Base-by-base conservation (phyloP, 140 eudicot genomes). In the Erigeron philadelphicus region DNA sequence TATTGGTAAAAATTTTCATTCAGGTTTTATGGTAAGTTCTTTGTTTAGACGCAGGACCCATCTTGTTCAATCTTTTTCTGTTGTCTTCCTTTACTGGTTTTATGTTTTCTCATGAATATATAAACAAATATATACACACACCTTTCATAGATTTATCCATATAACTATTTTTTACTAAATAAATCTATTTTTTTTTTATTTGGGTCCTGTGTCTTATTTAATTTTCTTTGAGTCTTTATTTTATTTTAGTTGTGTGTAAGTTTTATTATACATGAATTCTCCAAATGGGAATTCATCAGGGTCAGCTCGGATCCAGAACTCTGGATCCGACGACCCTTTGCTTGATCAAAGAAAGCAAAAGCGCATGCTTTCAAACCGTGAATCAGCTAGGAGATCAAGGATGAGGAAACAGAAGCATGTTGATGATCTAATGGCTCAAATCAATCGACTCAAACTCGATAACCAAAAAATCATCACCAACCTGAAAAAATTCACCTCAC, bases 41-140 rank as follows among this genome's bases (percentile, higher is more conserved):
- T 81, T 86, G 16, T 76, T 81, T 69, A 68, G 89, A 71, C 86
- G 95, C 68, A 79, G 84, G 73, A 87, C 95, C 55, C 97, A 87
- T 79, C 89, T 90, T 48, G 97, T 90, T 77, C 95, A 84, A 83
- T 90, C 95, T 68, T 83, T 90, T 83, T 90, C 95, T 54, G 87
- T 81, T 45, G 83, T 78, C 38, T 90, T 90, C 71, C 97, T 90
- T 63, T 90, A 90, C 82, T 90, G 95, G 97, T 85, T 90, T 72
- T 90, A 90, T 69, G 89, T 84, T 72, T 84, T 86, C 52, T 89
- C 96, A 86, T 84, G 78, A 80, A 68, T 1, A n/a, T n/a, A n/a
- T n/a, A 45, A 12, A 61, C 8, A n/a, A 67, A 10, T 19, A 47
- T 18, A 43, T 17, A 45, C 69, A 64, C 23, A 21, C 63, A 57